Conservation (phyloP, 768 basidiomycete species). For the Naematelia aurantialba region DNA sequence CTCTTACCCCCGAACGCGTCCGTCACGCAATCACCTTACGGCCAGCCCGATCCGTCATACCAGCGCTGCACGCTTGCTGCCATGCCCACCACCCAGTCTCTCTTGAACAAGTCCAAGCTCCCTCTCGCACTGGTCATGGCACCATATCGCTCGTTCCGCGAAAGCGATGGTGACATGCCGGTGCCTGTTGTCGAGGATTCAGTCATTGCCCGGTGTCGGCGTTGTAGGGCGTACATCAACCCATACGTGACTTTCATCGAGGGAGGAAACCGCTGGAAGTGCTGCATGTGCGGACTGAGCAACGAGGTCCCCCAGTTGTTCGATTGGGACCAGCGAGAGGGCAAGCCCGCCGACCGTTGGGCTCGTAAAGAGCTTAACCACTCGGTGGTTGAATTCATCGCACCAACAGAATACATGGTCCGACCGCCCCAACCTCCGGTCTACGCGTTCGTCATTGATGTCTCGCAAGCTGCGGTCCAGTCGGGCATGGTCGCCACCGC, state of each 20-base stretch:
- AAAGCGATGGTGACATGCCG: slow-evolving; percentile 61
- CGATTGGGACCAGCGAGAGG: slow-evolving; percentile 93
- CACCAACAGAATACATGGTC: slow-evolving; percentile 98
- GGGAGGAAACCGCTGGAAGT: slow-evolving; percentile 98
- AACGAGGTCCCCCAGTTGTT: slow-evolving; percentile 98
- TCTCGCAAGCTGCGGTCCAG: slow-evolving; percentile 85
- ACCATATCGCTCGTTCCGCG: slow-evolving; percentile 77
- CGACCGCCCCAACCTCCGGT: slow-evolving; percentile 96
- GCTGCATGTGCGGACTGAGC: slow-evolving; percentile 96
- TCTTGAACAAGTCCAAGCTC: slow-evolving; percentile 83
- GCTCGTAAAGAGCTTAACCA: slow-evolving; percentile 86
- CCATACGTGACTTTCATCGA: slow-evolving; percentile 98
- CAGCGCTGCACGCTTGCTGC: slow-evolving; percentile 86
- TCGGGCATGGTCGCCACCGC: slow-evolving; percentile 99
- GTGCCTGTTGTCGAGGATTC: slow-evolving; percentile 91
- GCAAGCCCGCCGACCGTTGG: slow-evolving; percentile 95
- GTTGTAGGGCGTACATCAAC: slow-evolving; percentile 95
- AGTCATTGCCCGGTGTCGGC: slow-evolving; percentile 89
- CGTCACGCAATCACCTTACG: slow-evolving; percentile 55
- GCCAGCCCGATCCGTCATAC: slow-evolving; percentile 85
- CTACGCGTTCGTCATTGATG: slow-evolving; percentile 95
- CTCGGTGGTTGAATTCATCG: slow-evolving; percentile 92
- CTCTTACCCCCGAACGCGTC: slow-evolving; percentile 71
- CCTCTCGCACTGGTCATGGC: slow-evolving; percentile 85
- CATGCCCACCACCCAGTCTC: slow-evolving; percentile 83